phyloP scores from a whole-genome alignment of 192 early-diverging fungal species.

The Mortierella claussenii region DNA sequence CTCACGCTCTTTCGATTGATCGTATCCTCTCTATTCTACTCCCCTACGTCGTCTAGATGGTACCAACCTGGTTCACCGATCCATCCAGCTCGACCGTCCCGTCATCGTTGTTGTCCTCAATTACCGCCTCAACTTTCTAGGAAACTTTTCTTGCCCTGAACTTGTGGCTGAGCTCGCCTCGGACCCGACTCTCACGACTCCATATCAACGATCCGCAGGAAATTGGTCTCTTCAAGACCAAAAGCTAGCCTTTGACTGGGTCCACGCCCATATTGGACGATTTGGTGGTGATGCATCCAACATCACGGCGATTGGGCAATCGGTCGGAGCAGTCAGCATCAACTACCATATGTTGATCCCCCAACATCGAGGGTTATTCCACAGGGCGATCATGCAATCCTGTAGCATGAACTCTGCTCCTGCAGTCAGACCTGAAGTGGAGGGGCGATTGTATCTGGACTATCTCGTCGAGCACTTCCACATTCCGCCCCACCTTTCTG shows the following conservation, averaged over 20 bases:
- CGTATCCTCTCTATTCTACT: no score
- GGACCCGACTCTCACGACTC: not conserved
- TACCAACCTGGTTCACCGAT: conserved; percentile 20
- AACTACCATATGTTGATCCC: conserved; percentile 36
- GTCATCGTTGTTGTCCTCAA: conserved; percentile 61
- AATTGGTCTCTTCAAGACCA: conserved; percentile 47
- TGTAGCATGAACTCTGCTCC: conserved; percentile 19
- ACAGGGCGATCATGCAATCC: conserved; percentile 38
- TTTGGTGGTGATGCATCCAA: conserved; percentile 25
- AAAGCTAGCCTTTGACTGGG: conserved; percentile 27
- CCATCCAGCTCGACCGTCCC: conserved; percentile 26
- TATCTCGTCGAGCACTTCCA: conserved; percentile 13
- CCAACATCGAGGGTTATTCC: conserved; percentile 31
- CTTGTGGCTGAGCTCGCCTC: conserved; percentile 24
- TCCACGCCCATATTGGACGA: conserved; percentile 5
- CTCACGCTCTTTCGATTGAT: no score
- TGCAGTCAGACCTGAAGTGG: conserved; percentile 14
- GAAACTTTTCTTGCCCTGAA: conserved; percentile 51
- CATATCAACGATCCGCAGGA: conserved; percentile 16
- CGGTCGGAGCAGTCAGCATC: conserved; percentile 25
- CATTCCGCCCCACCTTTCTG: conserved; percentile 16
- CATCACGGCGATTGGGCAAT: conserved; percentile 32
- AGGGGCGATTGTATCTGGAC: conserved; percentile 30
- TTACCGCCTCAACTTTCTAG: conserved; percentile 61
- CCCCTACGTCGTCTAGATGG: no score